Evolutionary conservation across 495 filamentous ascomycete species (phyloP).

Genomic region (Xylaria castorea): DNA sequence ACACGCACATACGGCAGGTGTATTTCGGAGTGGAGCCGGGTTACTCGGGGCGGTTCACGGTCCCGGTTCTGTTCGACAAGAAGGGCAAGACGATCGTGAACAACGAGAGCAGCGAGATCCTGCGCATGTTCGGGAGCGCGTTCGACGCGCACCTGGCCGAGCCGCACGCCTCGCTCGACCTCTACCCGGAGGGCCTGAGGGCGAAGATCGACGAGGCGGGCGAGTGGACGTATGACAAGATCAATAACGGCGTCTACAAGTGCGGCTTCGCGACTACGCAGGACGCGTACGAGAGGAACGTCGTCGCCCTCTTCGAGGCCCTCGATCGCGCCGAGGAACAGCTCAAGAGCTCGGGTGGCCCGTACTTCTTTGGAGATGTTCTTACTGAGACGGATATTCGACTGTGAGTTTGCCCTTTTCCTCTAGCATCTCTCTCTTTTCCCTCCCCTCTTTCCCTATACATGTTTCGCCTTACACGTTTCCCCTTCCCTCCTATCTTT

Average conservation of each 20-base stretch:
- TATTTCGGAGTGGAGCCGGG: constrained; percentile 71
- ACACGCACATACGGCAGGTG: constrained; percentile 65
- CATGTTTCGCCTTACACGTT: no score
- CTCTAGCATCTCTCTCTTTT: not conserved
- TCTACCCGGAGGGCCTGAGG: constrained; percentile 67
- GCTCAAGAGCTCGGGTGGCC: constrained; percentile 57
- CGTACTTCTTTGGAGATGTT: constrained; percentile 70
- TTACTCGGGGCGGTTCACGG: constrained; percentile 76
- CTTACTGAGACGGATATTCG: constrained; percentile 86
- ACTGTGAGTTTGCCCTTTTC: constrained; percentile 37
- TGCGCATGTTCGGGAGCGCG: constrained; percentile 68
- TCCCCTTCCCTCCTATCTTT: no score
- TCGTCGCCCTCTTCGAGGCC: constrained; percentile 70
- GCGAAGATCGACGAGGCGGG: constrained; percentile 75
- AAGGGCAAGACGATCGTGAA: constrained; percentile 74
- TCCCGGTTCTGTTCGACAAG: constrained; percentile 79
- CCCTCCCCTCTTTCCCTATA: not conserved
- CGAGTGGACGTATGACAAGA: constrained; percentile 74
- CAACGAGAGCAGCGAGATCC: constrained; percentile 85
- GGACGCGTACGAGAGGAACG: constrained; percentile 75
- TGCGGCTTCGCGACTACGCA: constrained; percentile 64
- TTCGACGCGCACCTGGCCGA: constrained; percentile 75
- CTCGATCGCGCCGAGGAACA: constrained; percentile 75
- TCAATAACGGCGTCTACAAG: constrained; percentile 58
- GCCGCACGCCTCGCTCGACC: constrained; percentile 57